Evolutionary conservation across 192 early-diverging fungal genomes (phyloP).

Genomic region (Chytriomyces sp.): DNA sequence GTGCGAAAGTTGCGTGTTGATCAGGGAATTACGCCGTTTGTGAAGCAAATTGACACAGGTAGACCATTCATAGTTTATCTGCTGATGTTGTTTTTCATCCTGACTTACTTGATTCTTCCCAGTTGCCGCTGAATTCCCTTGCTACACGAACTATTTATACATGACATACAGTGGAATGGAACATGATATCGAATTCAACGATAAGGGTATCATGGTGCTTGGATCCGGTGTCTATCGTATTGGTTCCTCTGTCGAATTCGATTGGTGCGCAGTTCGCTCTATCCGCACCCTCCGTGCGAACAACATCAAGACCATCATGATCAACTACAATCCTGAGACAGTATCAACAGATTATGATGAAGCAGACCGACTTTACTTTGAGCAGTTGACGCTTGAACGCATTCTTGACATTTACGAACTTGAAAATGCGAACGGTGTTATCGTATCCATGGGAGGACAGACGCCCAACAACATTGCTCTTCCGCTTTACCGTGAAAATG

Average conservation of each 20-base stretch:
- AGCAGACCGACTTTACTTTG: slow-evolving; percentile 97
- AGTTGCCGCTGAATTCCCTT: slow-evolving; percentile 98
- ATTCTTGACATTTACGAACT: slow-evolving; percentile 96
- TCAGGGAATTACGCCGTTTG: slow-evolving; percentile 85
- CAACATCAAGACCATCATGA: slow-evolving; percentile 94
- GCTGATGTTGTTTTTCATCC: slow-evolving; percentile 25
- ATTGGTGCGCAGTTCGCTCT: slow-evolving; percentile 97
- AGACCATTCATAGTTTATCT: not conserved
- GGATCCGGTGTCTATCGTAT: slow-evolving; percentile 99
- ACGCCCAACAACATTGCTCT: slow-evolving; percentile 98
- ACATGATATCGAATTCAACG: slow-evolving; percentile 90
- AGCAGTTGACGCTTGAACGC: slow-evolving; percentile 90
- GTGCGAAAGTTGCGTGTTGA: slow-evolving; percentile 84
- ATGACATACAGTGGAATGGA: slow-evolving; percentile 95
- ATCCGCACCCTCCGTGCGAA: slow-evolving; percentile 90
- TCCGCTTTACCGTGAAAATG: slow-evolving; percentile 85
- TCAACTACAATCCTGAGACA: slow-evolving; percentile 99
- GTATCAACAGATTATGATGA: slow-evolving; percentile 99
- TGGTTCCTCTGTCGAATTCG: slow-evolving; percentile 97
- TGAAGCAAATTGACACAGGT: slow-evolving; percentile 98
- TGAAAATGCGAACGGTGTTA: slow-evolving; percentile 83
- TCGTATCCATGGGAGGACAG: slow-evolving; percentile 97
- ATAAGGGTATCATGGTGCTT: slow-evolving; percentile 95
- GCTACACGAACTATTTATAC: slow-evolving; percentile 98
- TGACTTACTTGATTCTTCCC: not conserved